phyloP scores from a whole-genome alignment of 495 filamentous ascomycete species.

The Penicillium pancosmium region DNA sequence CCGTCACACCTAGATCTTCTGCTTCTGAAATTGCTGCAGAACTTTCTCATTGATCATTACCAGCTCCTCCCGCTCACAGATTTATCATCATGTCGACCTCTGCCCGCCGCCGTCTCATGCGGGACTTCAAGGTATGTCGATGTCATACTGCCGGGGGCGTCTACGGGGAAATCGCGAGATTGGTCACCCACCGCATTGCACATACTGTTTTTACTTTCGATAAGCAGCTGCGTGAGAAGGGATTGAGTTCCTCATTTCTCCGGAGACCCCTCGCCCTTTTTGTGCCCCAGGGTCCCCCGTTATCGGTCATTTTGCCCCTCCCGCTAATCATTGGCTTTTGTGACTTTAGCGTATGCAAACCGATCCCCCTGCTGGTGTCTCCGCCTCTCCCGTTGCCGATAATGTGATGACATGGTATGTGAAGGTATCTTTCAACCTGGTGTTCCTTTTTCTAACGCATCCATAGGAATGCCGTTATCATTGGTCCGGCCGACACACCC shows the following conservation, averaged over 20 bases:
- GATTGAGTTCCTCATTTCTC: not conserved
- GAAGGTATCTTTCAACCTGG: not conserved
- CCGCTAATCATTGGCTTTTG: conserved; percentile 21
- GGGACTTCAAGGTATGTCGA: conserved; percentile 88
- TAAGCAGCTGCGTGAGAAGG: not conserved
- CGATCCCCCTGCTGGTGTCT: conserved; percentile 95
- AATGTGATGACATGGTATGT: conserved; percentile 99
- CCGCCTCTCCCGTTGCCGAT: conserved; percentile 93
- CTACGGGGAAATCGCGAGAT: conserved; percentile 5
- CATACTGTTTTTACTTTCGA: not conserved
- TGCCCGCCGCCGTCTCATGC: conserved; percentile 92
- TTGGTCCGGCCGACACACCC: conserved; percentile 94
- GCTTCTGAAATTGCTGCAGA: conserved; percentile 1
- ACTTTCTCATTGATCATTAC: conserved; percentile 2
- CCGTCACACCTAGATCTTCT: conserved; percentile 7
- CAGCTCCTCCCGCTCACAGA: conserved; percentile 11
- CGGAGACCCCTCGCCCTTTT: not conserved
- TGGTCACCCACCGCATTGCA: not conserved
- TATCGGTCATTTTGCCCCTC: conserved; percentile 8
- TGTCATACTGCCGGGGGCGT: conserved; percentile 2
- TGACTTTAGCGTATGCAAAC: conserved; percentile 91
- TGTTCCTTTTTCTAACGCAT: conserved; percentile 12
- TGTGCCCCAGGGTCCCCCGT: conserved; percentile 1
- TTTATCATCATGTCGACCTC: conserved; percentile 78
- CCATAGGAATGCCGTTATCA: conserved; percentile 95